These are phyloP conservation scores for Chlamydomonas incerta DNA, from an alignment of 139 green algal genomes.

Conservation along the genomic window DNA sequence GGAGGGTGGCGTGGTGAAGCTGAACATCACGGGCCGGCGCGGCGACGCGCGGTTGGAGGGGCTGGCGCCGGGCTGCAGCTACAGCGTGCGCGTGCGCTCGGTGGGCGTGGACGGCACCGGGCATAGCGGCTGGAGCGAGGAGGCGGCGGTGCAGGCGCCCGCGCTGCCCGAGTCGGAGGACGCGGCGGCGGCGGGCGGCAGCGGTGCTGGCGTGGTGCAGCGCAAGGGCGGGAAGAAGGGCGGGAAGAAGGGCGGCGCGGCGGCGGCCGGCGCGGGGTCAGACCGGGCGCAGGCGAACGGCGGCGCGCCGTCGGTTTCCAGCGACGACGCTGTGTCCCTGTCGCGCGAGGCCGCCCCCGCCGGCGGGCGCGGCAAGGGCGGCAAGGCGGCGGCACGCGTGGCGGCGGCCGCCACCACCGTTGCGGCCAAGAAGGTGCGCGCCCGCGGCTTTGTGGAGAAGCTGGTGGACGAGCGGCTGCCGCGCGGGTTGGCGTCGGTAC, in stretches of 20 bases:
- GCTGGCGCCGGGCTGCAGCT: conserved; percentile 48
- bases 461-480: background rate
- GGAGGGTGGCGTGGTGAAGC: conserved; percentile 7
- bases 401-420: background rate
- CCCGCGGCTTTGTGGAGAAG: background rate
- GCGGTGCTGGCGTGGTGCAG: background rate
- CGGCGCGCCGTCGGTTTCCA: background rate
- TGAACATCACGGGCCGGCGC: conserved; percentile 25
- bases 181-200: background rate
- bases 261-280: background rate
- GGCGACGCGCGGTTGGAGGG: conserved; percentile 6
- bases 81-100: conserved; percentile 63
- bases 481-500: background rate
- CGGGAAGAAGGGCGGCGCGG: background rate
- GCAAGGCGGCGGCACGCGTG: background rate
- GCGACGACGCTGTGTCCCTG: background rate
- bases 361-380: background rate
- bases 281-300: background rate
- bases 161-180: background rate
- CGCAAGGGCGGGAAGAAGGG: background rate
- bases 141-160: conserved; percentile 40
- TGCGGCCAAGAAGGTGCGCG: background rate
- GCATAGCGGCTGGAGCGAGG: conserved; percentile 69
- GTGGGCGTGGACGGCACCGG: conserved; percentile 68
- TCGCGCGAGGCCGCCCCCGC: background rate